These are phyloP conservation scores for Macaranga tanarius DNA, from an alignment of 441 rosid genomes.

Conservation along the genomic window DNA sequence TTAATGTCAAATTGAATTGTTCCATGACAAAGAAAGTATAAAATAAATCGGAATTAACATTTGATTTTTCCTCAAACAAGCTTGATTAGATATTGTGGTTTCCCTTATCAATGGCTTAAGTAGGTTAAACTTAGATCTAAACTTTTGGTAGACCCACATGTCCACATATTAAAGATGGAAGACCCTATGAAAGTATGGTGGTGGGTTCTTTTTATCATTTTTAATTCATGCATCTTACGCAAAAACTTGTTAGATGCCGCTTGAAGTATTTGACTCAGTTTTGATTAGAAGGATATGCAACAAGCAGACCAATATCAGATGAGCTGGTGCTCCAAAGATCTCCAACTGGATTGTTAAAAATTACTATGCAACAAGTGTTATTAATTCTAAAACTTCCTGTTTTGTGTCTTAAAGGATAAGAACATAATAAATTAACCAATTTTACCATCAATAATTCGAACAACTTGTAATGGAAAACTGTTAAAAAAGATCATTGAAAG, in stretches of 20 bases:
- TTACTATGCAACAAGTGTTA: no score
- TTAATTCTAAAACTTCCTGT: no score
- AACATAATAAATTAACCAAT: no score
- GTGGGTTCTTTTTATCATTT: background rate
- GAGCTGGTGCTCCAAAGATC: background rate
- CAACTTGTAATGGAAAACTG: background rate
- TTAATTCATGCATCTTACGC: slow-evolving; percentile 11
- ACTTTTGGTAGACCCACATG: slow-evolving; percentile 6
- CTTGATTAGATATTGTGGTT: no score
- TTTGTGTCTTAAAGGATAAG: no score
- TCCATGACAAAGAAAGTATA: no score
- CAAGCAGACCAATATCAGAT: background rate
- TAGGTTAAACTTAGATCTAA: background rate
- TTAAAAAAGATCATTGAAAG: background rate
- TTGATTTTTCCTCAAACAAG: no score
- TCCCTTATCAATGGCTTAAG: background rate
- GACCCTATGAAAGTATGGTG: background rate
- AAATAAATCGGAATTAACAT: no score
- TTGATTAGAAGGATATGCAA: background rate
- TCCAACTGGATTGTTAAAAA: no score
- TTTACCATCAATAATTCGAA: no score
- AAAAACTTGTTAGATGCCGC: background rate
- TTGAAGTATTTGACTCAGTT: background rate
- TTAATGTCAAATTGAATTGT: no score
- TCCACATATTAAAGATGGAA: background rate